Conservation (phyloP, 2,329 filamentous ascomycete species). For the Didymella exigua region DNA sequence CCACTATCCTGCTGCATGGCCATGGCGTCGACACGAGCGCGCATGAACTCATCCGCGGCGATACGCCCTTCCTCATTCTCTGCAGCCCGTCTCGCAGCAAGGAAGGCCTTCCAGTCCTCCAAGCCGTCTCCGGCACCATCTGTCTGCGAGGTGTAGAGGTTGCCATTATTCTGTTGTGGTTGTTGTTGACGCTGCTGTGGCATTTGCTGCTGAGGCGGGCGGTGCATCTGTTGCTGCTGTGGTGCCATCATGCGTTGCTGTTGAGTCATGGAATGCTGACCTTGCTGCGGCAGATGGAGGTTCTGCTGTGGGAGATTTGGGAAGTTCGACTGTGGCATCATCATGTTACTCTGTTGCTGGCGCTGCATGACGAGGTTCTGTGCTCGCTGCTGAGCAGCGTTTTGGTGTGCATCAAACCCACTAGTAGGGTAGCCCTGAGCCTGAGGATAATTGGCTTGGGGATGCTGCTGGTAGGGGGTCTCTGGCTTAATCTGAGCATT, state of each 20-base stretch:
- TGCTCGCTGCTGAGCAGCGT: constrained; percentile 61
- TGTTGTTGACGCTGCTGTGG: constrained; percentile 36
- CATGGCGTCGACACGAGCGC: constrained; percentile 68
- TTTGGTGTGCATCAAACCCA: constrained; percentile 48
- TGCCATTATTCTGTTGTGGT: constrained; percentile 27
- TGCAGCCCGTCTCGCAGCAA: constrained; percentile 61
- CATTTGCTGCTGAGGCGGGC: constrained; percentile 37
- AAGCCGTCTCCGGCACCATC: constrained; percentile 74
- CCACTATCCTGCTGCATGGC: constrained; percentile 75
- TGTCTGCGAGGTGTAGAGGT: constrained; percentile 64
- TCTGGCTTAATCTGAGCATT: constrained; percentile 60
- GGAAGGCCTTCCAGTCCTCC: constrained; percentile 62
- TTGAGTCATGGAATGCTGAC: constrained; percentile 36
- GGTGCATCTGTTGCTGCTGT: constrained; percentile 33
- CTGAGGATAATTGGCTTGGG: constrained; percentile 36
- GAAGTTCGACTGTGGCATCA: constrained; percentile 34
- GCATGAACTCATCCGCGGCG: constrained; percentile 71
- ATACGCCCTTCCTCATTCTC: constrained; percentile 56
- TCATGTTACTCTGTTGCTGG: constrained; percentile 37
- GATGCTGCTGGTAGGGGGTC: constrained; percentile 38
- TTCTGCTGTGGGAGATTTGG: constrained; percentile 26
- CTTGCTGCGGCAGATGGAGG: constrained; percentile 23
- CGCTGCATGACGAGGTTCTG: constrained; percentile 53
- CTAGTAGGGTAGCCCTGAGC: constrained; percentile 44
- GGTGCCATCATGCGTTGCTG: constrained; percentile 40